Evolutionary conservation across 495 filamentous ascomycete species (phyloP).

Genomic region (Aspergillus haitiensis): DNA sequence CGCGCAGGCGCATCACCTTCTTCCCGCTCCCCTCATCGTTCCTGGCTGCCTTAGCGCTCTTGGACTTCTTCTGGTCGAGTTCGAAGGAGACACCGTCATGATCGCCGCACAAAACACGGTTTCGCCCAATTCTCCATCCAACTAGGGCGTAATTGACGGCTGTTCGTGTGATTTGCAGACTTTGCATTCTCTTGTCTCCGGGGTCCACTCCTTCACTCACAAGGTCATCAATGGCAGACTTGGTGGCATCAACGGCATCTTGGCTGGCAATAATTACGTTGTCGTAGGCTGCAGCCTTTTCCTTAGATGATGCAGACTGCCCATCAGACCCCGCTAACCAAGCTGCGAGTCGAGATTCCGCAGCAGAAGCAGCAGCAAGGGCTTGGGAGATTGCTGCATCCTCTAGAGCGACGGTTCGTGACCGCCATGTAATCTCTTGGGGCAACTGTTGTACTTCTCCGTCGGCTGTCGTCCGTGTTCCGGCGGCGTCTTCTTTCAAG

Average conservation of each 20-base stretch:
- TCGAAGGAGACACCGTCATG: slow-evolving; percentile 70
- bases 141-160: slow-evolving; percentile 91
- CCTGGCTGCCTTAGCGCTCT: slow-evolving; percentile 52
- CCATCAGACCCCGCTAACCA: slow-evolving; percentile 42
- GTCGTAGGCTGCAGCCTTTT: slow-evolving; percentile 82
- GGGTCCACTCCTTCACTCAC: slow-evolving; percentile 78
- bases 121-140: slow-evolving; percentile 91
- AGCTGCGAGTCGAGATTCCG: slow-evolving; percentile 53
- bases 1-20: slow-evolving; percentile 77
- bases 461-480: slow-evolving; percentile 54
- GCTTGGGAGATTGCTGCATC: slow-evolving; percentile 87
- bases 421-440: slow-evolving; percentile 83
- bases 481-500: slow-evolving; percentile 62
- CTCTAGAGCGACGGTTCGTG: slow-evolving; percentile 80
- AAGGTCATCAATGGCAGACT: slow-evolving; percentile 88
- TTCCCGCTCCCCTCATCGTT: slow-evolving; percentile 62
- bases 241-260: slow-evolving; percentile 90
- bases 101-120: slow-evolving; percentile 79
- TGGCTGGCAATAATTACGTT: slow-evolving; percentile 86
- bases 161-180: slow-evolving; percentile 86
- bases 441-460: slow-evolving; percentile 59
- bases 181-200: slow-evolving; percentile 85
- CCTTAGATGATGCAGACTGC: slow-evolving; percentile 46
- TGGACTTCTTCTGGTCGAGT: slow-evolving; percentile 51
- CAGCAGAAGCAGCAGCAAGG: slow-evolving; percentile 57